Base-by-base conservation (phyloP, 1,284 basidiomycete genomes). In the Psilocybe mexicana region DNA sequence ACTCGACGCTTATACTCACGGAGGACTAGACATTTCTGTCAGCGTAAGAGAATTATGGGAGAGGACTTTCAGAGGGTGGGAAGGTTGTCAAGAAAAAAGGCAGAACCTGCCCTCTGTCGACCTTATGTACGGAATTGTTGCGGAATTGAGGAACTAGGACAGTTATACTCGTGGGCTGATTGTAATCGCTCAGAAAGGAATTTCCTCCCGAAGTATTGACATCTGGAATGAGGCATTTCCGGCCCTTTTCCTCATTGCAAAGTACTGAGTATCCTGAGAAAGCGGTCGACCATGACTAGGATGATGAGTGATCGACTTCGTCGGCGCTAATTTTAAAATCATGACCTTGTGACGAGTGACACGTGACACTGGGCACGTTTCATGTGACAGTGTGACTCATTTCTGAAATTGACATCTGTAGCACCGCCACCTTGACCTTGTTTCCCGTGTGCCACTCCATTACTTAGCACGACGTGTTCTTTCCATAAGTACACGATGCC, bases 401-500 rank as follows among this genome's bases (percentile, higher is more conserved):
- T 33, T 6, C 30, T 33, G 30, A 33, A 33, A 6, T 33, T 33
- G 30, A 33, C 30, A 8, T 33, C 4, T 8, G 30, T 18, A 33
- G 5, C 30, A 33, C 30, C 4, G 30, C 30, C 30, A 33, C 30
- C 4, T 4, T 8, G 30, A 33, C 30, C 30, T 33, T 33, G 30
- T 33, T 33, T 33, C 8, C 30, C 5, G 30, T 33, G 38, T 40
- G 38, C 10, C 38, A 40, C 14, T 40, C 38, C 38, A 40, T 12
- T 40, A 3, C 4, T 40, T 40, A n/a, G 14, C 38, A 14, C n/a
- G 30, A 33, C n/a, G 38, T n/a, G 10, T 40, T 36, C 12, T 12
- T 36, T 36, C 38, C 46, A 33, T 30, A 6, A 7, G 18, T 28
- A 35, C n/a, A 0, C 46, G 18, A 48, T 48, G 46, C 60, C 66